Conservation (phyloP, 345 rosid species). For the Conringia planisiliqua region DNA sequence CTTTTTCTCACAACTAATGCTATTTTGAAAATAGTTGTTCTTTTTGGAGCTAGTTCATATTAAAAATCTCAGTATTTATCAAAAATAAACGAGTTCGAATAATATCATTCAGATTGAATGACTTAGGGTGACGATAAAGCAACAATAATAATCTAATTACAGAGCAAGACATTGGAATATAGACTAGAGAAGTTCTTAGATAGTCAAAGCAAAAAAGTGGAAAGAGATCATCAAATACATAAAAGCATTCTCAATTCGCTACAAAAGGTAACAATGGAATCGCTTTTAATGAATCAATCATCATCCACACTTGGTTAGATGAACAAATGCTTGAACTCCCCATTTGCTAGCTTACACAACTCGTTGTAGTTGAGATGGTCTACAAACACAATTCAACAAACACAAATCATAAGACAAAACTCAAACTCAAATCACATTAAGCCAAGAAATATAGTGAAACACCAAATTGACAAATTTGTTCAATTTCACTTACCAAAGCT, state of each 20-base stretch:
- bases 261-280: neutral
- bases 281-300: neutral
- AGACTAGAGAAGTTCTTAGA: no score
- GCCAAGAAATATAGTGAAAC: neutral
- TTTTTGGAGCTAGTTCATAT: neutral
- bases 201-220: neutral
- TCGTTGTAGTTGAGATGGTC: slow-evolving; percentile 62
- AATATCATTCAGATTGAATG: no score
- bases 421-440: neutral
- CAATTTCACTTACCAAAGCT: slow-evolving; percentile 47
- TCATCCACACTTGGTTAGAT: slow-evolving; percentile 34
- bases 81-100: no score
- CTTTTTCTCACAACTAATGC: neutral
- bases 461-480: no score
- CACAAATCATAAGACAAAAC: neutral
- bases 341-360: slow-evolving; percentile 86
- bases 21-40: neutral
- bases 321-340: slow-evolving; percentile 67
- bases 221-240: neutral
- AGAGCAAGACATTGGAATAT: no score
- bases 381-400: slow-evolving; percentile 24
- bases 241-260: neutral
- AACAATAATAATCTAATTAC: no score
- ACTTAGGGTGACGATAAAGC: no score
- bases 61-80: neutral